Evolutionary conservation across 202 grass and related monocot species (phyloP).

Genomic region (Bolboschoenoplectus hybrid): DNA sequence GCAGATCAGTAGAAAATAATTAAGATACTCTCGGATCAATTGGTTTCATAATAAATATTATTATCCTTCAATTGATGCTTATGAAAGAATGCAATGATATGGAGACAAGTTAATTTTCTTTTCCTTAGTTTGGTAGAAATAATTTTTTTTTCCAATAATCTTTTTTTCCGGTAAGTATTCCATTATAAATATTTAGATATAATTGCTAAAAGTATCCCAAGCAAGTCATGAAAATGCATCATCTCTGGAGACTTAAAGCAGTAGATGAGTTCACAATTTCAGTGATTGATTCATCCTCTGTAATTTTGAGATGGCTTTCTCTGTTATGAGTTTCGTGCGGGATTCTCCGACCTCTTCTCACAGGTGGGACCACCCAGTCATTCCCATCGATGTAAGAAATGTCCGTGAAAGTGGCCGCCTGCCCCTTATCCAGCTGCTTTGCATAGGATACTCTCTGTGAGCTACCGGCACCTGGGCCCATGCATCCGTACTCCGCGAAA

Average conservation of each 20-base stretch:
- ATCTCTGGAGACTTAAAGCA: conserved; percentile 26
- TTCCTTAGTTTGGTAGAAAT: not conserved
- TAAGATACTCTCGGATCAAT: not conserved
- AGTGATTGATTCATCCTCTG: conserved; percentile 11
- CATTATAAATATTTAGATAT: not conserved
- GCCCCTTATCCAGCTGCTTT: conserved; percentile 53
- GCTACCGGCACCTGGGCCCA: conserved; percentile 57
- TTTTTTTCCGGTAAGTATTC: not conserved
- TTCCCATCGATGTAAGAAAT: conserved; percentile 68
- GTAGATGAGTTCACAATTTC: conserved; percentile 19
- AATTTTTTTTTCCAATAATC: not conserved
- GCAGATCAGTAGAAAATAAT: not conserved
- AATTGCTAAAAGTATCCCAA: not conserved
- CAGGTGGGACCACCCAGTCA: conserved; percentile 56
- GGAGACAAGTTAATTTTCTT: conserved; percentile 4
- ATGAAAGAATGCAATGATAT: not conserved
- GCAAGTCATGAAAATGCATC: not conserved
- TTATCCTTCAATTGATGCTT: not conserved
- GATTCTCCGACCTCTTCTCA: conserved; percentile 5
- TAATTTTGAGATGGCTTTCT: not conserved
- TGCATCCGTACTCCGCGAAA: conserved; percentile 74
- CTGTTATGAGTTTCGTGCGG: not conserved
- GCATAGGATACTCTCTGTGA: conserved; percentile 54
- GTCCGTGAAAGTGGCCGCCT: conserved; percentile 64
- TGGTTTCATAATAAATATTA: not conserved